phyloP scores from a whole-genome alignment of 345 rosid genomes.

The Moricandia moricandioides region DNA sequence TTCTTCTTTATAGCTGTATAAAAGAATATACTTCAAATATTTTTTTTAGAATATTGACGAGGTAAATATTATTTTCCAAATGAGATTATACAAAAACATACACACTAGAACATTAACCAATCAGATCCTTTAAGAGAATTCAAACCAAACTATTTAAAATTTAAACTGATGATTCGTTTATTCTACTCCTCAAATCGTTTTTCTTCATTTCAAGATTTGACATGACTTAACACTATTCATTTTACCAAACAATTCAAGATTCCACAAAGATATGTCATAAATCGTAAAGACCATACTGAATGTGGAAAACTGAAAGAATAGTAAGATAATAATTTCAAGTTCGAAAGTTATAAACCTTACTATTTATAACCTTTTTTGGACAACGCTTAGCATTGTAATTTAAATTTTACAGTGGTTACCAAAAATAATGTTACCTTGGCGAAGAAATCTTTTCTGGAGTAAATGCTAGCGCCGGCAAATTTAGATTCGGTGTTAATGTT shows the following conservation, averaged over 20 bases:
- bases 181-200: neutral
- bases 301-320: neutral
- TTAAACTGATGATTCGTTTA: neutral
- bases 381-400: neutral
- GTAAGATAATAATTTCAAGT: neutral
- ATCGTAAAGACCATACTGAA: neutral
- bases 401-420: neutral
- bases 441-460: conserved; percentile 55
- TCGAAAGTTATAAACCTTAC: neutral
- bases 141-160: neutral
- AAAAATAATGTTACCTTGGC: conserved; percentile 28
- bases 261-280: neutral
- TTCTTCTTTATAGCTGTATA: neutral
- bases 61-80: neutral
- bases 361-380: neutral
- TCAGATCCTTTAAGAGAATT: neutral
- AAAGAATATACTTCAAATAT: neutral
- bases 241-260: neutral
- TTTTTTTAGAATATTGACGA: neutral
- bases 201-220: neutral
- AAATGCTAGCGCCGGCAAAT: conserved; percentile 64
- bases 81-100: neutral
- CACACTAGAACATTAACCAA: neutral
- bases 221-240: neutral
- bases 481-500: conserved; percentile 52